Evolutionary conservation across 1,284 basidiomycete species (phyloP), one percentile per base, ranked within the genome.

Genomic region (Sphagnurus paluster): DNA sequence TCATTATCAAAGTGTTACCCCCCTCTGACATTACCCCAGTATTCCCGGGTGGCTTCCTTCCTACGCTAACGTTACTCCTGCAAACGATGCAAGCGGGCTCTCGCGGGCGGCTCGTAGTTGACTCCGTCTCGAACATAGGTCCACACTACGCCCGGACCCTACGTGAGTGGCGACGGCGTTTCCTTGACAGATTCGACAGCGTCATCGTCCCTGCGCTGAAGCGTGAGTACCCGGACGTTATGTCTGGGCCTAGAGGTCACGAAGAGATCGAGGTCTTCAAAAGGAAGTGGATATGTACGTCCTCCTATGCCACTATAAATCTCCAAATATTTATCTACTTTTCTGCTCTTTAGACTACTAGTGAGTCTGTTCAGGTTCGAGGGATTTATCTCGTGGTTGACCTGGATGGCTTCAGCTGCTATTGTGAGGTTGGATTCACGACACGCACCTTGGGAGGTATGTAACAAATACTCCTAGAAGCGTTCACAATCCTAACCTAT

Each of bases 71-170:
- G 2, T 74, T 78, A 41, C 74, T 90, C 21, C 65, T 84, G 10
- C 68, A 78, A 42, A 76, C 79, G 4, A 67, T 88, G 46, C 59
- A 71, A 9, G 62, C 71, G 24, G 87, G 84, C 6, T 75, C 82
- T 1, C 61, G 74, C 19, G 80, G 81, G 17, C 71, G 72, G 10
- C 74, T 91, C 24, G 69, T 86, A 19, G 75, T 90, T 28, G 89
- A 91, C 54, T 82, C 81, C 13, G 72, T 90, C 5, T 74, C 75
- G n/a, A 90, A 90, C 65, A 90, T 91, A 54, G 89, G 88, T 21
- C 82, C 83, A 21, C 87, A 92, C 63, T 92, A 92, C 62, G 79
- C 87, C 2, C 77, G 88, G 4, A 91, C 90, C 4, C 72, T 92
- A n/a, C 74, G 88, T n/a, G 87, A 90, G 68, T 92, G 89, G 89